Evolutionary conservation across 805 yeast species (phyloP), one percentile per base, ranked within the genome.

Genomic region (Myxozyma mucilagina): DNA sequence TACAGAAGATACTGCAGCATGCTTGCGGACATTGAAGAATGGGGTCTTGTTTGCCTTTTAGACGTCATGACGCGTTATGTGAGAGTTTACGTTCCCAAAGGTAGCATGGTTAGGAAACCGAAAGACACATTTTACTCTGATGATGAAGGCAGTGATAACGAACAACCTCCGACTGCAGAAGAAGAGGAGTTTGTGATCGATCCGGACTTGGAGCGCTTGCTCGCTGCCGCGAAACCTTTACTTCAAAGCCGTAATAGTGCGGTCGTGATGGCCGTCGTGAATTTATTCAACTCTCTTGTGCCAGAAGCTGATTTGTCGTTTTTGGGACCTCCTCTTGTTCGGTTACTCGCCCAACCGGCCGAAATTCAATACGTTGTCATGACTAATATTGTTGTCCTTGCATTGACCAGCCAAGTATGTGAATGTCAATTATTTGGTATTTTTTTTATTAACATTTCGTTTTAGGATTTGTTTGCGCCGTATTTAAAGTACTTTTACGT

Each of bases 1-100:
- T 88, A 80, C 70, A 80, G 88, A 35, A 79, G 84, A 20, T 80
- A 81, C 53, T 84, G 90, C 60, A 36, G 64, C 84, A 60, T 65
- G 59, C 32, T 78, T 13, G 65, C 69, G 0, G 77, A 80, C 1
- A 77, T 93, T 57, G 96, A 91, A 60, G 87, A 86, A 56, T 89
- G 91, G 87, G 75, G 90, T 8, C 91, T 88, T 69, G 72, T 80
- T 0, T 70, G 77, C 10, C 72, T 85, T 14, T 75, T 90, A 20
- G 89, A 88, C 51, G 67, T 89, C 4, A 75, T 92, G 53, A 81
- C 86, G 0, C 82, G 83, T 54, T 94, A 94, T 72, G 77, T 84
- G 38, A 80, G 91, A 56, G 67, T 73, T 7, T 91, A 79, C 70
- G 70, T 91, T 41, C 81, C 67, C 20, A 63, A 63, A 35, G 67